Base-by-base conservation (phyloP, 176 grass and related monocot genomes). In the Urochloa ruziziensis region DNA sequence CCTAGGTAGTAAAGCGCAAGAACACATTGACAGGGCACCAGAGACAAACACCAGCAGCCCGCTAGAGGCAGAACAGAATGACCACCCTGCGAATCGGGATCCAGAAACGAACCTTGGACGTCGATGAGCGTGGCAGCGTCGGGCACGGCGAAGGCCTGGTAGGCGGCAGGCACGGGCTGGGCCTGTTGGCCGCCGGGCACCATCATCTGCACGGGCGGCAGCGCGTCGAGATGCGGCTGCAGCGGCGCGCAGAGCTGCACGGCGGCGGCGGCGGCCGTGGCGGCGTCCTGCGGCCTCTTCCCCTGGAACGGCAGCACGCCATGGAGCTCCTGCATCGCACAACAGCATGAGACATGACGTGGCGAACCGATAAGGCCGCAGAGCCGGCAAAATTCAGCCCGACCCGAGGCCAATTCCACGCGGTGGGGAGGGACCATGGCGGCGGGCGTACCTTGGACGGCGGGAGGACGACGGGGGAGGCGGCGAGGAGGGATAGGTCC, bases 51-150 rank as follows among this genome's bases (percentile, higher is more conserved):
- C 17, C 32, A 37, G 8, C 14, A 19, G 3, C 12, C 12, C 12
- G 2, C 36, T 39, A 67, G 33, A 12, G 27, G 23, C 6, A 19
- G n/a, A 13, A 27, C 25, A 19, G n/a, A 13, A 27, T 28, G 37
- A 4, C 0, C n/a, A n/a, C 10, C 46, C 67, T 16, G 23, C 2
- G 28, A 60, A 12, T 8, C 42, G 7, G 2, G 21, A 30, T 11
- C 11, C 56, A 25, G 2, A 25, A 8, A 46, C 74, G 33, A 65
- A 97, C 94, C 92, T 91, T 93, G 90, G 3, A 88, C 23, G 47
- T 95, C 86, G 18, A 95, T 81, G 35, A 93, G 90, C 10, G 80
- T n/a, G 39, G 88, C 64, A 67, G 39, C 80, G 87, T 91, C 74
- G 3, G 77, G 68, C 67, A 85, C 4, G 16, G 33, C 18, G 37